These are phyloP conservation scores for Clarireedia homoeocarpa DNA, from an alignment of 2,329 filamentous ascomycete genomes.

Conservation along the genomic window DNA sequence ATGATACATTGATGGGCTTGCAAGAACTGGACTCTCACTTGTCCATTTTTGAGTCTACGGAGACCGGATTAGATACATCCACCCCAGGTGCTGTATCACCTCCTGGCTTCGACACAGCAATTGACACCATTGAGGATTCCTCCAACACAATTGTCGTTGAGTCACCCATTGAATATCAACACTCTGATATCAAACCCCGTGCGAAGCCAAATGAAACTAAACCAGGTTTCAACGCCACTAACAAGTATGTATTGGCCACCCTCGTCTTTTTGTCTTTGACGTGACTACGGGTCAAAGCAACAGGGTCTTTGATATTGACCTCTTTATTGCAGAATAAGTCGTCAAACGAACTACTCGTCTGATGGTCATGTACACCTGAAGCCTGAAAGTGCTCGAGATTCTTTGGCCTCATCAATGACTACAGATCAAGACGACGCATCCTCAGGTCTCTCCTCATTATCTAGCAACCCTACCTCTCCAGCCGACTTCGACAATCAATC, in stretches of 20 bases:
- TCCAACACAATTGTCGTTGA: constrained; percentile 25
- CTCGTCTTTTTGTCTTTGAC: constrained; percentile 1
- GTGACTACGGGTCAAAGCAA: constrained; percentile 7
- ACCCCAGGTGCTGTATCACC: constrained; percentile 25
- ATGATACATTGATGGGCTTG: constrained; percentile 30
- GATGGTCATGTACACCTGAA: constrained; percentile 25
- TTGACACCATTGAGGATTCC: constrained; percentile 18
- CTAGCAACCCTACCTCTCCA: constrained; percentile 58
- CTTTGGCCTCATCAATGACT: constrained; percentile 45
- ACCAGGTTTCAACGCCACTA: constrained; percentile 13
- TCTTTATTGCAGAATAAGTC: constrained; percentile 19
- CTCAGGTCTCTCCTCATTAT: constrained; percentile 45
- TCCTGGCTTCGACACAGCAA: constrained; percentile 20
- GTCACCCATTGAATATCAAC: constrained; percentile 13
- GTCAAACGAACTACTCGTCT: constrained; percentile 16
- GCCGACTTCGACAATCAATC: constrained; percentile 38
- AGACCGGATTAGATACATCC: constrained; percentile 22
- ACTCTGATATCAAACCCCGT: constrained; percentile 13
- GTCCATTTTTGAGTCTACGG: constrained; percentile 28
- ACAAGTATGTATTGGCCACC: constrained; percentile 23
- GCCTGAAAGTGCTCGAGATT: constrained; percentile 31
- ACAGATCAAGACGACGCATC: constrained; percentile 42
- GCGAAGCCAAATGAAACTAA: constrained; percentile 16
- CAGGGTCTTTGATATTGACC: constrained; percentile 17
- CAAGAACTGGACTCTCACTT: constrained; percentile 32